Conservation (phyloP, 106 monocot species). For the Cymbidium sinense region DNA sequence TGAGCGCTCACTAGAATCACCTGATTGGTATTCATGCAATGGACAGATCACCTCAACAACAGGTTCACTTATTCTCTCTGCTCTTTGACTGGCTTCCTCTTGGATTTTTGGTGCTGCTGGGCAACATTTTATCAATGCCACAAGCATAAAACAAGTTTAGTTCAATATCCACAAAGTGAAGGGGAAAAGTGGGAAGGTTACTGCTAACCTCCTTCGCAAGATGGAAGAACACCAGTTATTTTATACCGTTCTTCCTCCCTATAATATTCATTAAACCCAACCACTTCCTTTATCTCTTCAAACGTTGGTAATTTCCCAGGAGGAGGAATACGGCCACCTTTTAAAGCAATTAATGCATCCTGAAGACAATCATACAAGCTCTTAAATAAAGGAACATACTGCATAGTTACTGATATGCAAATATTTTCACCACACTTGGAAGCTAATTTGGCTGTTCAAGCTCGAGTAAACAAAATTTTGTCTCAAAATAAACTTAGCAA, state of each 20-base stretch:
- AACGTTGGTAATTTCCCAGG: slow-evolving; percentile 83
- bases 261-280: slow-evolving; percentile 91
- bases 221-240: slow-evolving; percentile 20
- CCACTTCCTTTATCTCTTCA: slow-evolving; percentile 79
- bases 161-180: background rate
- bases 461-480: background rate
- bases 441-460: background rate
- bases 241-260: slow-evolving; percentile 79
- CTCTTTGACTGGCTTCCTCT: slow-evolving; percentile 8
- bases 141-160: background rate
- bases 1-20: slow-evolving; percentile 31
- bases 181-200: background rate
- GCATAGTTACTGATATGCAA: background rate
- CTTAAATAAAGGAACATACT: background rate
- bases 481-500: background rate
- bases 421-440: background rate
- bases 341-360: slow-evolving; percentile 91
- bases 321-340: slow-evolving; percentile 83
- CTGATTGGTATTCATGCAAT: slow-evolving; percentile 24
- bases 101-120: background rate
- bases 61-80: slow-evolving; percentile 34
- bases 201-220: background rate
- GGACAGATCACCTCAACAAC: slow-evolving; percentile 75
- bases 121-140: background rate
- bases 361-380: slow-evolving; percentile 17